Evolutionary conservation across 2,329 filamentous ascomycete species (phyloP).

Genomic region (Fonsecaea multimorphosa): DNA sequence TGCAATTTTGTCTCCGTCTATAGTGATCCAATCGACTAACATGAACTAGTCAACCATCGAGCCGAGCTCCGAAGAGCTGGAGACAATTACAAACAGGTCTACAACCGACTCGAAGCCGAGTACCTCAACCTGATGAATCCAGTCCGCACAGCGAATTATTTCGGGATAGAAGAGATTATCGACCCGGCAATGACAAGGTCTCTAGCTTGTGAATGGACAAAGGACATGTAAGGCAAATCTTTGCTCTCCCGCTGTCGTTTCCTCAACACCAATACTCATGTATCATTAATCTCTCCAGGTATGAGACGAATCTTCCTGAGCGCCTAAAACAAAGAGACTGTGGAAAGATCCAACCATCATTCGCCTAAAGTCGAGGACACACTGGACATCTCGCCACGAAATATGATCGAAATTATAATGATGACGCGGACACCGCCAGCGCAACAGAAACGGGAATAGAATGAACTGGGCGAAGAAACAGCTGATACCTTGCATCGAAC

Average conservation of each 20-base stretch:
- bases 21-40: background rate
- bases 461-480: too few species aligned
- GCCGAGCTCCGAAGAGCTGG: constrained; percentile 59
- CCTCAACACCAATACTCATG: background rate
- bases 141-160: constrained; percentile 67
- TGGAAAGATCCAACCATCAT: constrained; percentile 47
- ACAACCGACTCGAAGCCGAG: constrained; percentile 63
- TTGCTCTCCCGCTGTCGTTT: background rate
- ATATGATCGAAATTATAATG: too few species aligned
- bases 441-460: too few species aligned
- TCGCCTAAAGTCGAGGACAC: background rate
- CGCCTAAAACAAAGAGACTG: constrained; percentile 52
- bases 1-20: background rate
- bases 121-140: constrained; percentile 69
- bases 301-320: constrained; percentile 57
- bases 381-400: too few species aligned
- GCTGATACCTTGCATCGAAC: too few species aligned
- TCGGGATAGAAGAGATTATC: constrained; percentile 69
- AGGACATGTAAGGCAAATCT: constrained; percentile 10
- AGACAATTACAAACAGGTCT: constrained; percentile 58
- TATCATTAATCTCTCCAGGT: constrained; percentile 52
- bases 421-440: too few species aligned
- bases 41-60: constrained; percentile 58
- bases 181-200: constrained; percentile 65
- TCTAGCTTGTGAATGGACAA: constrained; percentile 61